Evolutionary conservation across 2,329 filamentous ascomycete genomes (phyloP), one percentile per base, ranked within the genome.

Genomic region (Botrytis fabae): DNA sequence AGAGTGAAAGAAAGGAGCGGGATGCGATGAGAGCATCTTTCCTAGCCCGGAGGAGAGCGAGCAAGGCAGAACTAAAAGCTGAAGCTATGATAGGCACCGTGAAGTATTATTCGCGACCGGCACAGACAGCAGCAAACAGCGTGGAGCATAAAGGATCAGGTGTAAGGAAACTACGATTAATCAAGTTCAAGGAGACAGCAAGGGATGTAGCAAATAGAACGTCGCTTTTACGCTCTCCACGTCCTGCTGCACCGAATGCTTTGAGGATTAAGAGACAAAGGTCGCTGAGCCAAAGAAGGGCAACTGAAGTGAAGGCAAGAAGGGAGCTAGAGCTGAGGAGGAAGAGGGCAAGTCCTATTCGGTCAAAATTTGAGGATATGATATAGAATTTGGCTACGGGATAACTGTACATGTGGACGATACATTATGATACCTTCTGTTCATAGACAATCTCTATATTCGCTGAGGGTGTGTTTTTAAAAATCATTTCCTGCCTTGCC

Each of bases 321-420:
- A 57, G n/a, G 6, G n/a, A 42, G n/a, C 6, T 42, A 2, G 20
- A 22, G 51, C 4, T 40, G 16, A 28, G 35, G 10, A 68, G 35
- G 64, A 28, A n/a, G 35, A 20, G 25, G 18, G 16, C 35, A 40
- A 22, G 35, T 22, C 46, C 63, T 40, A 22, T 42, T 12, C 18
- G 35, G 9, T 68, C 46, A 35, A 68, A 54, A n/a, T n/a, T 68
- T 68, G 64, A 68, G 48, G 25, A 54, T 57, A 42, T 40, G 35
- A 20, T 54, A 20, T 68, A 42, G 35, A 18, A 6, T 22, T 42
- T 18, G 25, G 63, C 16, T 9, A 22, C 32, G n/a, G 25, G 16
- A 51, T 8, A 12, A 7, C 10, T 10, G 7, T 18, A 44, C 28
- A 35, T 16, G 12, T 22, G 12, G 28, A 18, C 2, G n/a, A 25